Evolutionary conservation across 768 basidiomycete species (phyloP), one percentile per base, ranked within the genome.

Genomic region (Chalciporus chontae): DNA sequence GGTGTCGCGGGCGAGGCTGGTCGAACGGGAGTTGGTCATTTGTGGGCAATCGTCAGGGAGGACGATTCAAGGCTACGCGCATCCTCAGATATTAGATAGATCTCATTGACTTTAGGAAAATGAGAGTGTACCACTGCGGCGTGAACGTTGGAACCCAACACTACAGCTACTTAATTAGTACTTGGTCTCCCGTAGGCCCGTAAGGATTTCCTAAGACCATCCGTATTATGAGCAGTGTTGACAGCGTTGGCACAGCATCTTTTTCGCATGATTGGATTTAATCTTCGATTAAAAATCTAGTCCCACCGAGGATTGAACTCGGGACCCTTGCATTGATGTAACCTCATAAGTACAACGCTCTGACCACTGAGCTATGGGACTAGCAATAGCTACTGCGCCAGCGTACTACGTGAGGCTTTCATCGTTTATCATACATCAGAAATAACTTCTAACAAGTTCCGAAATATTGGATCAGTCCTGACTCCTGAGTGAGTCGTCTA

Each of bases 231-330:
- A n/a, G n/a, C n/a, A n/a, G n/a, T n/a, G n/a, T n/a, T n/a, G n/a
- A n/a, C n/a, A n/a, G n/a, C n/a, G n/a, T n/a, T n/a, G n/a, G n/a
- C n/a, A n/a, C n/a, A n/a, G n/a, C n/a, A n/a, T n/a, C n/a, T n/a
- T n/a, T n/a, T n/a, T n/a, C n/a, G n/a, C n/a, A n/a, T n/a, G n/a
- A n/a, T n/a, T n/a, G n/a, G n/a, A n/a, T n/a, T n/a, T n/a, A n/a
- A n/a, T n/a, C n/a, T n/a, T n/a, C n/a, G n/a, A n/a, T 21, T 21
- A 72, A 73, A 63, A 75, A 58, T 59, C n/a, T 77, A 76, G 76
- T 77, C 76, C 77, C 75, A 75, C 76, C 76, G 77, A 77, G 76
- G 74, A 74, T 77, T 74, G 76, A 77, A 77, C 76, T 77, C 77
- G 76, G 77, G 77, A 78, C 76, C 76, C 76, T 78, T 78, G 76